These are phyloP conservation scores for Conticribra guillardii DNA, from an alignment of 108 stramenopile species.

Conservation along the genomic window DNA sequence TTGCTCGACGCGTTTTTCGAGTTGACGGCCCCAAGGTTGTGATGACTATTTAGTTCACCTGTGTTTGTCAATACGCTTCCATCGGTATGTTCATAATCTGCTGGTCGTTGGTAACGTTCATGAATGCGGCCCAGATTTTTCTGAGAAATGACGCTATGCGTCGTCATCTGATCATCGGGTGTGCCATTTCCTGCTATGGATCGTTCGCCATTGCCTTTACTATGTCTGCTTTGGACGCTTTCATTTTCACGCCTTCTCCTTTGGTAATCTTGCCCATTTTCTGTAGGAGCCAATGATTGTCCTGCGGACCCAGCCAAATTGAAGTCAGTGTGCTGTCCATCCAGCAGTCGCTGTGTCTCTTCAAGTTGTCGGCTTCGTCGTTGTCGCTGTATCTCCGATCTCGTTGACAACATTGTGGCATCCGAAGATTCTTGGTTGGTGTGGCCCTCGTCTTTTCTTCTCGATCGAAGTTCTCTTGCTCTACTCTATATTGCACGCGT, in stretches of 20 bases:
- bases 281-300: background rate
- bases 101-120: constrained; percentile 6
- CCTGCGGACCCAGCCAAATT: background rate
- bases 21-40: too few species aligned
- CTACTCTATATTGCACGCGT: too few species aligned
- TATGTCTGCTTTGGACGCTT: background rate
- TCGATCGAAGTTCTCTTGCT: constrained; percentile 40
- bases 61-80: background rate
- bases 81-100: background rate
- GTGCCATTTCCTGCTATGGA: constrained; percentile 1
- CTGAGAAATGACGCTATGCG: constrained; percentile 20
- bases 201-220: background rate
- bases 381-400: constrained; percentile 38
- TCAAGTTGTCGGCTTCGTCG: constrained; percentile 40
- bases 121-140: constrained; percentile 29
- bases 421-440: background rate
- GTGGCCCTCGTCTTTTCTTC: constrained; percentile 22
- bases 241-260: background rate
- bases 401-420: constrained; percentile 7
- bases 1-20: background rate
- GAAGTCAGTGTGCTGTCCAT: constrained; percentile 24
- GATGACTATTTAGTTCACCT: background rate
- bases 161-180: background rate
- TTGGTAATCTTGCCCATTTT: background rate
- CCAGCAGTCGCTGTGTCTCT: constrained; percentile 41